A percentile compares a stretch with the other conserved stretches of the same genome.
Evolutionary conservation across 1,284 basidiomycete species (phyloP).

Genomic region (Melampsora americana): DNA sequence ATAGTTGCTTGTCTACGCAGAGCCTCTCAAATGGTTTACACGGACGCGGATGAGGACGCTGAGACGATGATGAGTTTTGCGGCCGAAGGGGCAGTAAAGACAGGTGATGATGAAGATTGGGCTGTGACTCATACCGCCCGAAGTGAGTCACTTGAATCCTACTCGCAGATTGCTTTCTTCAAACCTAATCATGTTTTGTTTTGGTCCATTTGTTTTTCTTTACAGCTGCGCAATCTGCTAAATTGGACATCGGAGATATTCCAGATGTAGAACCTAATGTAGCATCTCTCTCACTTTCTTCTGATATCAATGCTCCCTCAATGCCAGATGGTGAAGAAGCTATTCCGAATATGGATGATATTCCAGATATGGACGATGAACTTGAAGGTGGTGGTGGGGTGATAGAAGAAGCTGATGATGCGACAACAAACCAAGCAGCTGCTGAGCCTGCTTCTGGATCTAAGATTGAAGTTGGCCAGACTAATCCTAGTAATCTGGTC

Average conservation of each 20-base stretch:
- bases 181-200: background rate
- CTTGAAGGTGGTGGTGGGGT: slow-evolving; percentile 57
- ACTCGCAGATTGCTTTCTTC: background rate
- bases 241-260: slow-evolving; percentile 69
- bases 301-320: slow-evolving; percentile 46
- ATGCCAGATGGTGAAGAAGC: slow-evolving; percentile 56
- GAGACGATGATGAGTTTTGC: slow-evolving; percentile 70
- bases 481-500: slow-evolving; percentile 67
- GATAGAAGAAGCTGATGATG: slow-evolving; percentile 71
- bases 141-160: slow-evolving; percentile 4
- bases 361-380: slow-evolving; percentile 81
- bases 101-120: slow-evolving; percentile 48
- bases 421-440: slow-evolving; percentile 62
- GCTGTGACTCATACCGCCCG: slow-evolving; percentile 41
- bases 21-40: slow-evolving; percentile 85
- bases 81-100: slow-evolving; percentile 57
- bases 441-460: background rate
- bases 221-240: slow-evolving; percentile 23
- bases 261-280: slow-evolving; percentile 65
- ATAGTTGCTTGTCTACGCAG: slow-evolving; percentile 82
- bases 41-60: slow-evolving; percentile 88
- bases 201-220: background rate
- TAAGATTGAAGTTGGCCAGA: slow-evolving; percentile 20
- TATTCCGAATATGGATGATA: slow-evolving; percentile 79
- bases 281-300: slow-evolving; percentile 33